A percentile compares a stretch with the other conserved stretches of the same genome.
phyloP scores from a whole-genome alignment of 345 rosid genomes.

The Rhodomyrtus tomentosa region DNA sequence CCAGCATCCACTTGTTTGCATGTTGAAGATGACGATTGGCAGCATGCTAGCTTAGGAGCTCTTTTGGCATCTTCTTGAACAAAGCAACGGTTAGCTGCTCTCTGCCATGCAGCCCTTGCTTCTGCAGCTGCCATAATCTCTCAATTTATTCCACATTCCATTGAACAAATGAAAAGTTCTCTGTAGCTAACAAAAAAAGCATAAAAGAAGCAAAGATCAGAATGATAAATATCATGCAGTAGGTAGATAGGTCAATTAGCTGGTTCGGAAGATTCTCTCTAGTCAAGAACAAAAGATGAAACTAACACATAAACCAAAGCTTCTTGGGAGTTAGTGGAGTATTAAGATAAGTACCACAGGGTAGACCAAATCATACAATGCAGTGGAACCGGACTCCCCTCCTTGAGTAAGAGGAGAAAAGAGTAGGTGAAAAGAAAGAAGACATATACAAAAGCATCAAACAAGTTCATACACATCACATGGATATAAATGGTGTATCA shows the following conservation, averaged over 20 bases:
- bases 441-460: background rate
- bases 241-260: background rate
- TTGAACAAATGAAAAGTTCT: background rate
- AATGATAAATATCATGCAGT: background rate
- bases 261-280: background rate
- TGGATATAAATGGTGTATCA: background rate
- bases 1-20: constrained; percentile 40
- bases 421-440: background rate
- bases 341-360: background rate
- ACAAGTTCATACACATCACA: background rate
- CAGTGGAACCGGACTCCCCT: background rate
- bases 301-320: background rate
- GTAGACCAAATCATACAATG: background rate
- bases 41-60: constrained; percentile 91
- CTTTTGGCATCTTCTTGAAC: constrained; percentile 98
- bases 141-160: constrained; percentile 5
- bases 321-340: background rate
- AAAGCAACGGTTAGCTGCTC: constrained; percentile 86
- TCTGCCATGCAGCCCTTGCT: constrained; percentile 91
- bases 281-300: background rate
- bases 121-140: constrained; percentile 78
- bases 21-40: constrained; percentile 69
- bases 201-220: background rate
- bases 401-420: background rate
- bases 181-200: background rate